These are phyloP conservation scores for Agrocybe pediades DNA, from an alignment of 768 basidiomycete species.

Conservation along the genomic window DNA sequence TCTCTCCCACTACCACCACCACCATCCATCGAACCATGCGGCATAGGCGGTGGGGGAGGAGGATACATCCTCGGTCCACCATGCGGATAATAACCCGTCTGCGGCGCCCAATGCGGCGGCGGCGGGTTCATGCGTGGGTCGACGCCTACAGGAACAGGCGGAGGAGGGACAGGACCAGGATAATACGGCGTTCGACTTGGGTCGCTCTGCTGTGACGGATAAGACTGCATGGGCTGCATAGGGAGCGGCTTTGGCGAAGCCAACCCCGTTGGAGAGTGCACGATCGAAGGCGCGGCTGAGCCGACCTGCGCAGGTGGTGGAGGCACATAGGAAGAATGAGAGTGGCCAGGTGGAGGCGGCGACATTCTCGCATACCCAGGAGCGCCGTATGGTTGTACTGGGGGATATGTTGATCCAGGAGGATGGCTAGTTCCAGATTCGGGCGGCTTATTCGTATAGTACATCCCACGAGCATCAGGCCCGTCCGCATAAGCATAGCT, in stretches of 20 bases:
- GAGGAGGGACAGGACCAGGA: background rate
- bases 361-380: background rate
- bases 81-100: background rate
- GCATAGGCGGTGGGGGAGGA: background rate
- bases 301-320: slow-evolving; percentile 4
- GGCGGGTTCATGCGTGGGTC: background rate
- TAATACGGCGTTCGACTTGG: slow-evolving; percentile 1
- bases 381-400: background rate
- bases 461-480: slow-evolving; percentile 2
- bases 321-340: too few species aligned
- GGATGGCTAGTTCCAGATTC: background rate
- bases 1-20: background rate
- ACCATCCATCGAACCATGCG: background rate
- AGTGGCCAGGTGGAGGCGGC: slow-evolving; percentile 5
- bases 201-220: slow-evolving; percentile 12
- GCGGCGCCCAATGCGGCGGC: background rate
- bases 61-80: background rate
- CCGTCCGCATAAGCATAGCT: slow-evolving; percentile 3
- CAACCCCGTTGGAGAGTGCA: slow-evolving; percentile 17
- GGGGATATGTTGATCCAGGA: background rate
- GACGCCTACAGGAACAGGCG: background rate
- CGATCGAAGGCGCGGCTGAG: slow-evolving; percentile 11
- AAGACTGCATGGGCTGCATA: slow-evolving; percentile 14
- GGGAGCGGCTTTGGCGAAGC: slow-evolving; percentile 10
- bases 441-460: slow-evolving; percentile 3